These are phyloP conservation scores for Zymoseptoria tritici DNA, from an alignment of 2,329 filamentous ascomycete species.

Conservation along the genomic window DNA sequence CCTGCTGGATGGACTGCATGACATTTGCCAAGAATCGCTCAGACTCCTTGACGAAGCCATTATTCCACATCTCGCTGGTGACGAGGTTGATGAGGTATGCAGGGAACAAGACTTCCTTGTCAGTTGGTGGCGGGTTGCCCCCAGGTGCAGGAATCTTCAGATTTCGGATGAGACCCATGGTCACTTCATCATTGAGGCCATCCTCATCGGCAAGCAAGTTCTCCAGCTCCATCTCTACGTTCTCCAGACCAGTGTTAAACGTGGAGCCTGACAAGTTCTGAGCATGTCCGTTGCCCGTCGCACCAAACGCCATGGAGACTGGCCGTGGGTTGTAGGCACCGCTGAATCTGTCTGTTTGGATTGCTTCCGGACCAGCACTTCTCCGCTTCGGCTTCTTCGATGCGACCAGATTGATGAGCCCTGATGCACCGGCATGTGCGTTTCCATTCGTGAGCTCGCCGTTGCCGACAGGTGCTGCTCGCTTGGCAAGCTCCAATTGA, in stretches of 20 bases:
- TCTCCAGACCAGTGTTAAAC: constrained; percentile 75
- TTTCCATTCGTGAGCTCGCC: constrained; percentile 59
- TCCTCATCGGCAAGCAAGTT: constrained; percentile 91
- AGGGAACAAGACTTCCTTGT: constrained; percentile 98
- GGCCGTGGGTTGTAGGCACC: constrained; percentile 88
- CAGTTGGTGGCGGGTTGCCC: constrained; percentile 79
- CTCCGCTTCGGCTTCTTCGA: constrained; percentile 95
- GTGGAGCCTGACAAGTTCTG: constrained; percentile 67
- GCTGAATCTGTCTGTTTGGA: constrained; percentile 84
- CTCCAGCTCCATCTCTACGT: constrained; percentile 91
- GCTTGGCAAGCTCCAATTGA: constrained; percentile 80
- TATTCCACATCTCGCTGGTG: constrained; percentile 99
- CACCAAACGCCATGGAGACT: constrained; percentile 83
- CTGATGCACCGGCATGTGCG: constrained; percentile 48
- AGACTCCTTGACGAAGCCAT: constrained; percentile 98
- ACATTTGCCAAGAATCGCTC: constrained; percentile 98
- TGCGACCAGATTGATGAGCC: constrained; percentile 91
- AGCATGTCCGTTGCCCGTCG: constrained; percentile 54
- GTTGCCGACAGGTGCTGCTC: constrained; percentile 61
- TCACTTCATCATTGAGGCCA: constrained; percentile 91
- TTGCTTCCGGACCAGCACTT: constrained; percentile 79
- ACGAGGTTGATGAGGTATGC: constrained; percentile 98
- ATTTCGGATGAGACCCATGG: constrained; percentile 90
- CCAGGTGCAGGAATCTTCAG: constrained; percentile 90
- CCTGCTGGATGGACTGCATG: constrained; percentile 98